These are phyloP conservation scores for Cardamine resedifolia DNA, from an alignment of 345 rosid species.

Conservation along the genomic window DNA sequence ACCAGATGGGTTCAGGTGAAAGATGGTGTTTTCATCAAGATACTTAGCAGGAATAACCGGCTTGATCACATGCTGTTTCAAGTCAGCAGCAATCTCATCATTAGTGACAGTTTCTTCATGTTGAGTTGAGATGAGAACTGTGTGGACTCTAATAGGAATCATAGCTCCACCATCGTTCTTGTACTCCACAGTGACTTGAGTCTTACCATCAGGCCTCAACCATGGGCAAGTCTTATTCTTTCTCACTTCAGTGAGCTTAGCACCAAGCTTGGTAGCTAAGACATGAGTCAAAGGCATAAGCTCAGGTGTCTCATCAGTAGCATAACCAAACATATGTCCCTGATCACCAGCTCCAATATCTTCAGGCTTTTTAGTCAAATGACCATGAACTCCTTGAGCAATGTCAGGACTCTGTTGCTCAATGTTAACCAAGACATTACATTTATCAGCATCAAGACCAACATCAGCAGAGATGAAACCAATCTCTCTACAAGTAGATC, in stretches of 20 bases:
- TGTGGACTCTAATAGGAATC: slow-evolving; percentile 72
- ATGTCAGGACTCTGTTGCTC: slow-evolving; percentile 85
- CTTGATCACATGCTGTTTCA: slow-evolving; percentile 73
- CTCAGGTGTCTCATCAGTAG: slow-evolving; percentile 79
- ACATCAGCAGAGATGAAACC: slow-evolving; percentile 72
- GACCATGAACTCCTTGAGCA: slow-evolving; percentile 87
- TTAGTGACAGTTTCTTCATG: slow-evolving; percentile 82
- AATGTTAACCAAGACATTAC: slow-evolving; percentile 73
- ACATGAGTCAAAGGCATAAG: slow-evolving; percentile 81
- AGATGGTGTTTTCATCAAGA: slow-evolving; percentile 73
- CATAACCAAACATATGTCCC: slow-evolving; percentile 83
- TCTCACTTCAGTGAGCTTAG: slow-evolving; percentile 79
- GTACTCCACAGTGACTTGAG: slow-evolving; percentile 80
- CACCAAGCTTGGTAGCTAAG: slow-evolving; percentile 78
- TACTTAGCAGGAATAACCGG: slow-evolving; percentile 71
- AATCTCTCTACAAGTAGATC: slow-evolving; percentile 72
- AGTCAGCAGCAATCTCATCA: slow-evolving; percentile 63
- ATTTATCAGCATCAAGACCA: slow-evolving; percentile 74
- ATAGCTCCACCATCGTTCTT: slow-evolving; percentile 66
- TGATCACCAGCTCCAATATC: slow-evolving; percentile 92
- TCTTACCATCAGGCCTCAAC: slow-evolving; percentile 87
- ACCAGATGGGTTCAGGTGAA: slow-evolving; percentile 81
- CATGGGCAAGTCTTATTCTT: slow-evolving; percentile 75
- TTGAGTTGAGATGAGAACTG: slow-evolving; percentile 77
- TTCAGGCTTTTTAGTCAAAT: slow-evolving; percentile 72